A percentile compares a stretch with the other conserved stretches of the same genome.
Conservation (phyloP, 2,329 filamentous ascomycete genomes). For the Acrocalymma vagum region DNA sequence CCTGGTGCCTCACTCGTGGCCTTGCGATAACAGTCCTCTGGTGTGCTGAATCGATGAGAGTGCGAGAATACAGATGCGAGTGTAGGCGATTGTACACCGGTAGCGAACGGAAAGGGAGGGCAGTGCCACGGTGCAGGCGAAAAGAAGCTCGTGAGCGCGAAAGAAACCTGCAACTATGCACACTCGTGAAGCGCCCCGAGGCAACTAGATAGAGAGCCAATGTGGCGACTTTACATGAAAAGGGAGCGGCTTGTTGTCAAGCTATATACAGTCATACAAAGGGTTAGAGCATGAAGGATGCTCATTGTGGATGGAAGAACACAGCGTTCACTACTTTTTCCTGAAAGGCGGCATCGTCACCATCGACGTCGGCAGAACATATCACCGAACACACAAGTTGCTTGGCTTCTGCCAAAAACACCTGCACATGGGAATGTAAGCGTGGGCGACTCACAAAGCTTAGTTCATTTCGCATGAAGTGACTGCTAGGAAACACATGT, state of each 20-base stretch:
- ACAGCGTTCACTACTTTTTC: constrained; percentile 12
- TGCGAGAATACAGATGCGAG: constrained; percentile 7
- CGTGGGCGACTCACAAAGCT: too few relatives aligned
- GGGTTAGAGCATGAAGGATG: not conserved
- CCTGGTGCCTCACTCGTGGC: too few relatives aligned
- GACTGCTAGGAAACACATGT: too few relatives aligned
- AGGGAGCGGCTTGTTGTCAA: constrained; percentile 13
- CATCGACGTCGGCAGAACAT: constrained; percentile 7
- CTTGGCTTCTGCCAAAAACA: too few relatives aligned
- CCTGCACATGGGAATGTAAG: too few relatives aligned
- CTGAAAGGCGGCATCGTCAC: constrained; percentile 13
- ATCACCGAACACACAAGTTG: too few relatives aligned
- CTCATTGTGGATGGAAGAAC: not conserved
- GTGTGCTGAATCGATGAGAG: not conserved
- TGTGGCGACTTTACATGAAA: constrained; percentile 26
- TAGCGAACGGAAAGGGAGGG: constrained; percentile 1
- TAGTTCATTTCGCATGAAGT: too few relatives aligned
- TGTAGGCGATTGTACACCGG: constrained; percentile 2
- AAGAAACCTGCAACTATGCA: constrained; percentile 15
- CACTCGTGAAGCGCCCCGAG: constrained; percentile 35
- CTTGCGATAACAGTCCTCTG: not conserved
- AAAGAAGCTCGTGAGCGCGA: constrained; percentile 25
- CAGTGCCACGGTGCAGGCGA: constrained; percentile 3
- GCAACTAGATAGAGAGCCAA: constrained; percentile 38
- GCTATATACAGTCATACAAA: constrained; percentile 10